These are phyloP conservation scores for Lipomyces sp. DNA, from an alignment of 805 yeast species.

Conservation along the genomic window DNA sequence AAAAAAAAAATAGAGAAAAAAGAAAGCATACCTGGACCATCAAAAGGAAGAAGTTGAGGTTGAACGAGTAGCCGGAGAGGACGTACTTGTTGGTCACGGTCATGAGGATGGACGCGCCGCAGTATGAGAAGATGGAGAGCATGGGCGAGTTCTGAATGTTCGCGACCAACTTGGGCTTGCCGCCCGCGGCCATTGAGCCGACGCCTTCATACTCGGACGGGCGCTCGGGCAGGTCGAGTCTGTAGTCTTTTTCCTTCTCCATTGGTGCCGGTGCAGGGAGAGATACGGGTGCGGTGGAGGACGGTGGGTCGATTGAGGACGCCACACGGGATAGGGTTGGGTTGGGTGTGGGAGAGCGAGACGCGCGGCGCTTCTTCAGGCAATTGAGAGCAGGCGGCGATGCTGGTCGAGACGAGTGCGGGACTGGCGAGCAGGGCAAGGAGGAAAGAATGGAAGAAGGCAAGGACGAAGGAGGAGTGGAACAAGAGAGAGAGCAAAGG, in stretches of 20 bases:
- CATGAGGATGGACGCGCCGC: conserved; percentile 93
- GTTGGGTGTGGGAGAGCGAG: too few species aligned
- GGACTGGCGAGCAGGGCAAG: background rate
- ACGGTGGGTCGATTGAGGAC: too few species aligned
- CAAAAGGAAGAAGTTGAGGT: conserved; percentile 82
- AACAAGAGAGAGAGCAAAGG: background rate
- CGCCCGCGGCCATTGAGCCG: conserved; percentile 9
- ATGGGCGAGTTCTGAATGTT: conserved; percentile 23
- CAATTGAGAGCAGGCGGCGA: too few species aligned
- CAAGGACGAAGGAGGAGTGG: background rate
- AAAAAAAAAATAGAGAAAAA: background rate
- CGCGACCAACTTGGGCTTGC: conserved; percentile 6
- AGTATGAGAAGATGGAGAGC: conserved; percentile 48
- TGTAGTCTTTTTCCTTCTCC: conserved; percentile 28
- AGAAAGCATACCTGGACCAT: conserved; percentile 59
- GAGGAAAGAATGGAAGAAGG: background rate
- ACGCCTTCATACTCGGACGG: conserved; percentile 15
- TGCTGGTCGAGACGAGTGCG: background rate
- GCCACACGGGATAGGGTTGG: too few species aligned
- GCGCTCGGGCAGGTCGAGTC: conserved; percentile 21
- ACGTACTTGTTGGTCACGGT: conserved; percentile 96
- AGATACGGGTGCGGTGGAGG: background rate
- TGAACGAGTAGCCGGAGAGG: conserved; percentile 71
- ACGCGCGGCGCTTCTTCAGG: too few species aligned
- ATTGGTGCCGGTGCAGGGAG: conserved; percentile 3